Evolutionary conservation across 2,329 filamentous ascomycete genomes (phyloP), one percentile per base, ranked within the genome.

Genomic region (Arthroderma uncinatum): DNA sequence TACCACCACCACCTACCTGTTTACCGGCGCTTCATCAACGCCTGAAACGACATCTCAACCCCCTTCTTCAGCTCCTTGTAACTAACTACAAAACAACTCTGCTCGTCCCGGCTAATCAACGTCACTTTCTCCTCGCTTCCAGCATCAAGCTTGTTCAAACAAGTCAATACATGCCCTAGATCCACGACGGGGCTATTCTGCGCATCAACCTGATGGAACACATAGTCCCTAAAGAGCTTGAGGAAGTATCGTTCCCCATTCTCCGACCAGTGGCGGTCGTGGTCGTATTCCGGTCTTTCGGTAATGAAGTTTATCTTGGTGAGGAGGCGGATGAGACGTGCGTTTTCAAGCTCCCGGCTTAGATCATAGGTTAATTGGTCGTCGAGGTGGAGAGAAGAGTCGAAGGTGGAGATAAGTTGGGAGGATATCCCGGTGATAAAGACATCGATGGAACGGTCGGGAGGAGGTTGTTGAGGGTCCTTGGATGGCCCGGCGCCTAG

Each of bases 201-300:
- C 30, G 82, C 80, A 68, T 97, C 90, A 10, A 96, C 90, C 67
- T 95, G 91, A 70, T 98, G 93, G 73, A 97, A 98, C 40, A 96
- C 89, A 65, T 94, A 97, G 72, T 98, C 93, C 53, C 93, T 83
- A 77, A 97, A 97, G 7, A 98, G 80, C 73, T 95, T 96, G 62
- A 98, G 78, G 68, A 89, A 87, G 70, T 95, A 97, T 28, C 91
- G 83, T 65, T 95, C 89, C 25, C 92, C 92, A 52, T 87, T 93
- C 70, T 97, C 92, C 3, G 89, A 88, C 92, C 93, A 98, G 53
- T 82, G 78, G 0, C 79, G 76, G 60, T 91, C 86, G 40, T 84
- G 83, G 55, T 89, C 87, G 60, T 87, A 86, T 67, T 97, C 92
- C 1, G 86, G 88, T 9, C 93, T 83, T 71, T 98, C 93, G 66